Conservation (phyloP, 768 basidiomycete species). For the Suillus spraguei region DNA sequence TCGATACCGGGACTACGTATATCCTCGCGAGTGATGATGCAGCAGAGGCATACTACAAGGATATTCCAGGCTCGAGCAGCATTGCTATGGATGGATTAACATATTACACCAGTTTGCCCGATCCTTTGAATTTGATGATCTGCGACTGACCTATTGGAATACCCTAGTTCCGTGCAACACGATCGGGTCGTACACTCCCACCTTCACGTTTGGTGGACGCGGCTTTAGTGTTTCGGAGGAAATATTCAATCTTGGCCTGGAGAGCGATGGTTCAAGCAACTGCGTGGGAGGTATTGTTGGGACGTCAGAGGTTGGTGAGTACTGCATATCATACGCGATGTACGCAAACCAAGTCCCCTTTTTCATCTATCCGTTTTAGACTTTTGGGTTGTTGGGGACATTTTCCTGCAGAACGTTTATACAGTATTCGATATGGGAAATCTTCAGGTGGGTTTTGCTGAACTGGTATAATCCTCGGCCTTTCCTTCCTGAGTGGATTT, state of each 20-base stretch:
- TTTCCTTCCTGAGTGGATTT: not conserved
- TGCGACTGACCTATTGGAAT: slow-evolving; percentile 7
- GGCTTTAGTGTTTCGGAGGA: slow-evolving; percentile 38
- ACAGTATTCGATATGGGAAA: slow-evolving; percentile 29
- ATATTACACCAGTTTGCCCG: slow-evolving; percentile 1
- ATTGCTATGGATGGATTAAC: not conserved
- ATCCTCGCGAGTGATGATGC: slow-evolving; percentile 28
- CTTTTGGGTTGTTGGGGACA: slow-evolving; percentile 37
- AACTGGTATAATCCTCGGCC: slow-evolving; percentile 23
- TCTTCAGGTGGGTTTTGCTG: slow-evolving; percentile 45
- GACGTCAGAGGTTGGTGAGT: slow-evolving; percentile 7
- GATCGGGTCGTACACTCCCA: slow-evolving; percentile 29
- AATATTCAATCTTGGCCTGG: slow-evolving; percentile 45
- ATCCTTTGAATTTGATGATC: not conserved
- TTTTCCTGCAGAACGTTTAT: slow-evolving; percentile 37
- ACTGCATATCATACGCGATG: not conserved
- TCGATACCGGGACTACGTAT: slow-evolving; percentile 37
- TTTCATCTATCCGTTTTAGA: slow-evolving; percentile 17
- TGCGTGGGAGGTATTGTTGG: slow-evolving; percentile 41
- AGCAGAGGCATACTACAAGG: slow-evolving; percentile 34
- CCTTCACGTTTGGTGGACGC: slow-evolving; percentile 42
- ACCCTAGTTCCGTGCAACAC: slow-evolving; percentile 34
- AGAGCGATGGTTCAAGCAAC: slow-evolving; percentile 29
- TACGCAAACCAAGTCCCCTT: not conserved
- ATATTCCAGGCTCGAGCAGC: slow-evolving; percentile 31